phyloP scores from a whole-genome alignment of 371 early-diverging fungal species.

The Chytridium lagenaria region DNA sequence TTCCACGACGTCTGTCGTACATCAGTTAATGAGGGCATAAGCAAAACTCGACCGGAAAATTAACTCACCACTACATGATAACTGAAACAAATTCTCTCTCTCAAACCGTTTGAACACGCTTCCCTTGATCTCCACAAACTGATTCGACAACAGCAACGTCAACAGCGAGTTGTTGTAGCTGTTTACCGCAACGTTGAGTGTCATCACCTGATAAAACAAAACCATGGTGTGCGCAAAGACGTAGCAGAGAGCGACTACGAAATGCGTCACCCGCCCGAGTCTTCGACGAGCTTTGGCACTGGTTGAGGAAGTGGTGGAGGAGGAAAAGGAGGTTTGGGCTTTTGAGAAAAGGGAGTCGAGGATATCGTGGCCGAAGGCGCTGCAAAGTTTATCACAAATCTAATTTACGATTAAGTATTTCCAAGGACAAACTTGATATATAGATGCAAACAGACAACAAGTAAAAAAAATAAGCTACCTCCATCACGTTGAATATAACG shows the following conservation, averaged over 20 bases:
- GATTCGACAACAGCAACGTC: slow-evolving; percentile 92
- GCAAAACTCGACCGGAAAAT: not conserved
- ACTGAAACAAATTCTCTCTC: slow-evolving; percentile 93
- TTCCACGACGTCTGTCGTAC: slow-evolving; percentile 85
- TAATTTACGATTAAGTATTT: slow-evolving; percentile 25
- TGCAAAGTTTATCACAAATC: slow-evolving; percentile 91
- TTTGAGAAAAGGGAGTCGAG: slow-evolving; percentile 86
- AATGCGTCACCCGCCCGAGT: slow-evolving; percentile 55
- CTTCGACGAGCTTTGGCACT: slow-evolving; percentile 26
- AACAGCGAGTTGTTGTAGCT: slow-evolving; percentile 91
- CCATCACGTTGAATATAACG: slow-evolving; percentile 94
- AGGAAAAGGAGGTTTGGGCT: slow-evolving; percentile 34
- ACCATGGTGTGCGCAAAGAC: slow-evolving; percentile 87
- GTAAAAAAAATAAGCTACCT: slow-evolving; percentile 57
- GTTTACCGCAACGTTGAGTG: slow-evolving; percentile 95
- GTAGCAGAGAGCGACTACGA: slow-evolving; percentile 78
- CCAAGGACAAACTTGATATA: too few relatives aligned
- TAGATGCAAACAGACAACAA: too few relatives aligned
- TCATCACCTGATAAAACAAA: slow-evolving; percentile 94
- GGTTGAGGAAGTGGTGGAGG: slow-evolving; percentile 4
- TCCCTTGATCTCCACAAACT: slow-evolving; percentile 98
- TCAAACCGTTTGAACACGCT: slow-evolving; percentile 96
- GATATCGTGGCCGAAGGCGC: slow-evolving; percentile 93
- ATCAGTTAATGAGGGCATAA: not conserved
- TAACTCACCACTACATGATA: slow-evolving; percentile 80